Evolutionary conservation across 495 filamentous ascomycete genomes (phyloP), one percentile per base, ranked within the genome.

Genomic region (Penicillium alfredii): DNA sequence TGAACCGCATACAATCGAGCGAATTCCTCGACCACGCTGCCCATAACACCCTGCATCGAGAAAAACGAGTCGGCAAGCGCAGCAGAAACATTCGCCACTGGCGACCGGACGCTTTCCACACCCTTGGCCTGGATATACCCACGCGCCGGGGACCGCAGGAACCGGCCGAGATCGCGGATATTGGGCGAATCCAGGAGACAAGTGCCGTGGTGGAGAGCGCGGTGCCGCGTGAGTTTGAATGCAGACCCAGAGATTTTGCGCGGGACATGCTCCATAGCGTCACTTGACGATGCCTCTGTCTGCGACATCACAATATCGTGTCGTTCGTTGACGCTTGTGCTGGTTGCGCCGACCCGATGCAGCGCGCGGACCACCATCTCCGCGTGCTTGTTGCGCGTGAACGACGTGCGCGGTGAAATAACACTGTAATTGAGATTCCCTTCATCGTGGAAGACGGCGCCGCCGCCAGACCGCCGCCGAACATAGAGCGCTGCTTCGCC

Each of bases 381-480:
- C 7, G 88, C 88, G 65, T 96, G 87, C 49, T 78, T 84, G 61
- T 96, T 76, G 5, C 90, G 76, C 25, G 87, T 79, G 53, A 97
- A 96, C 4, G 54, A 58, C 0, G 64, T 62, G 0, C 81, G 69
- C 1, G 89, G 90, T 41, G 78, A 89, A 31, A 90, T 93, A 15
- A 95, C 86, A 51, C 77, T 81, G 69, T 88, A 98, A 58, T 98
- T 98, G 32, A 93, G 71, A 59, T 98, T 98, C 15, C 88, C 88
- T 8, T 66, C 57, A 53, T 97, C 92, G 61, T 98, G 92, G 53
- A 86, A 95, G 21, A 98, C 92, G 6, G 92, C 81, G 22, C 92
- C 92, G 16, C 92, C 92, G 16, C 92, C 92, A 13, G 80, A 86
- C 25, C 89, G 71, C 10, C 92, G 76, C 5, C 92, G 80, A 9